Percentiles rank a stretch among this genome's conserved stretches.
These are phyloP conservation scores for Trichocladium uniseriatum DNA, from an alignment of 495 filamentous ascomycete species.

Conservation along the genomic window DNA sequence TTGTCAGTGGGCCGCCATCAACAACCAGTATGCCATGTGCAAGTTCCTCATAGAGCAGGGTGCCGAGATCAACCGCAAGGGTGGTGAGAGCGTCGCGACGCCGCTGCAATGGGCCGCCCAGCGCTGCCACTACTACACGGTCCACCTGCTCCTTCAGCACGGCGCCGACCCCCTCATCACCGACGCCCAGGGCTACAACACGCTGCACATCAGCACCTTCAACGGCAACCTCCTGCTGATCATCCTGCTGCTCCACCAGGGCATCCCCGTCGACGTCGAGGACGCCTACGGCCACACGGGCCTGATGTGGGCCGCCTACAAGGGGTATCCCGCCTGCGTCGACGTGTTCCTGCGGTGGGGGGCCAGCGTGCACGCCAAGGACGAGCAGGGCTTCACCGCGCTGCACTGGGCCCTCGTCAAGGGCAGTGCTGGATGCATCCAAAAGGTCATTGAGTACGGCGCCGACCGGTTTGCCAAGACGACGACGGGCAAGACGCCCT, in stretches of 20 bases:
- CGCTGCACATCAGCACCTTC: constrained; percentile 91
- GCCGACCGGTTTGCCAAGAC: constrained; percentile 85
- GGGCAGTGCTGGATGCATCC: constrained; percentile 73
- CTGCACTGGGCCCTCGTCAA: constrained; percentile 96
- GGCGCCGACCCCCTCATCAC: constrained; percentile 84
- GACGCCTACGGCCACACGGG: constrained; percentile 85
- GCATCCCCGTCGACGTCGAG: constrained; percentile 81
- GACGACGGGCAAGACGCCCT: constrained; percentile 77
- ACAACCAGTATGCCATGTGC: constrained; percentile 94
- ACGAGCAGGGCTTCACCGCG: constrained; percentile 86
- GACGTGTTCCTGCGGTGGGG: constrained; percentile 93
- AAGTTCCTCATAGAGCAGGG: constrained; percentile 85
- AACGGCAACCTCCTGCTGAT: constrained; percentile 93
- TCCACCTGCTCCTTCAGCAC: constrained; percentile 66
- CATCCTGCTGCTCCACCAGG: constrained; percentile 77
- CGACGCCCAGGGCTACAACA: constrained; percentile 92
- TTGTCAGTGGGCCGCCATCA: constrained; percentile 93
- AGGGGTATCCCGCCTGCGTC: constrained; percentile 82
- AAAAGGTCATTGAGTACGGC: constrained; percentile 90
- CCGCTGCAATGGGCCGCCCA: constrained; percentile 96
- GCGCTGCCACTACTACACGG: constrained; percentile 76
- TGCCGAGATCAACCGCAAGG: constrained; percentile 87
- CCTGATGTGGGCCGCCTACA: constrained; percentile 98
- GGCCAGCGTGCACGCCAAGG: constrained; percentile 79
- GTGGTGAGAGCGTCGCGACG: constrained; percentile 86